These are phyloP conservation scores for Orbilia quercus DNA, from an alignment of 2,329 filamentous ascomycete species.

Conservation along the genomic window DNA sequence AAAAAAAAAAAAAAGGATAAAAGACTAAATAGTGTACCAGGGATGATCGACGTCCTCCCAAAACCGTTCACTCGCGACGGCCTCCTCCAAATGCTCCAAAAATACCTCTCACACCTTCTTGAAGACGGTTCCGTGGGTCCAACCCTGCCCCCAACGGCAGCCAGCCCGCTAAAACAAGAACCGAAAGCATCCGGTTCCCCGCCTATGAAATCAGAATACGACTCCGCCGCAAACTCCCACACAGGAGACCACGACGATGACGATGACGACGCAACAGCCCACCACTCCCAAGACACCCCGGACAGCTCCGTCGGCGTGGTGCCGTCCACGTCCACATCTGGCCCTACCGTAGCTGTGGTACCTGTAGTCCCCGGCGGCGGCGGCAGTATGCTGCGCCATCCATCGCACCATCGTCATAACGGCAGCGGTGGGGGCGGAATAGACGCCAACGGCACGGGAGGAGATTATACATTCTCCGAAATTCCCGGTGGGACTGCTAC, in stretches of 20 bases:
- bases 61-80: slow-evolving; percentile 95
- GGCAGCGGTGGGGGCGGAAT: slow-evolving; percentile 17
- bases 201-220: slow-evolving; percentile 48
- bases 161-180: slow-evolving; percentile 14
- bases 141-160: slow-evolving; percentile 38
- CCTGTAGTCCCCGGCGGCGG: too few species aligned
- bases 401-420: slow-evolving; percentile 13
- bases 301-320: slow-evolving; percentile 44
- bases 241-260: slow-evolving; percentile 34
- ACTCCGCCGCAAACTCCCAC: slow-evolving; percentile 33
- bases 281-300: slow-evolving; percentile 23
- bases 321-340: background rate
- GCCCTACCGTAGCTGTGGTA: too few species aligned
- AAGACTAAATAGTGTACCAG: slow-evolving; percentile 65
- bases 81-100: slow-evolving; percentile 85
- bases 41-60: slow-evolving; percentile 96
- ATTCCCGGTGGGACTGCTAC: background rate
- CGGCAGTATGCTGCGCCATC: slow-evolving; percentile 1
- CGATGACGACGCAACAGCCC: slow-evolving; percentile 11
- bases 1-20: background rate
- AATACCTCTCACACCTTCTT: slow-evolving; percentile 71
- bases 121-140: slow-evolving; percentile 70
- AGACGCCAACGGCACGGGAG: slow-evolving; percentile 15
- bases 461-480: slow-evolving; percentile 42
- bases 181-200: slow-evolving; percentile 22